Conservation (phyloP, 352 stramenopile species). For the Phytophthora pistaciae region DNA sequence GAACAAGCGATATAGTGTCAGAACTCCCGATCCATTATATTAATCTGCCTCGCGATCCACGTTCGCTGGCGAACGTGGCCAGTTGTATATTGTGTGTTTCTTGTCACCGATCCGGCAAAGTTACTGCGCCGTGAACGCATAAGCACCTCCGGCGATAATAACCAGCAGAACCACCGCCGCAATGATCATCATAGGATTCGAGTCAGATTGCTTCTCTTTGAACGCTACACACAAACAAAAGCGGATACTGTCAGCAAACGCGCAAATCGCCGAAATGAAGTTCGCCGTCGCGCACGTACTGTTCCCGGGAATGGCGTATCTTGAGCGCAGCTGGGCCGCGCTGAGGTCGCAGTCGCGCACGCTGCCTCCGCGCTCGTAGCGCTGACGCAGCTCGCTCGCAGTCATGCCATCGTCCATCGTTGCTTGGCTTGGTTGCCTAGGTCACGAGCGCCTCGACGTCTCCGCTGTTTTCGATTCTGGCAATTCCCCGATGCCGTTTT, state of each 20-base stretch:
- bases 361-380: slow-evolving; percentile 77
- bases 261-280: not conserved
- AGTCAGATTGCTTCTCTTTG: slow-evolving; percentile 66
- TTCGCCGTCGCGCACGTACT: slow-evolving; percentile 56
- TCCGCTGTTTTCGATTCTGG: slow-evolving; percentile 9
- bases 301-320: slow-evolving; percentile 85
- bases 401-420: slow-evolving; percentile 69
- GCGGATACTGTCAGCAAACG: not conserved
- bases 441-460: slow-evolving; percentile 1
- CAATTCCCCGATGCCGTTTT: slow-evolving; percentile 9
- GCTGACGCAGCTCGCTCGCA: slow-evolving; percentile 73
- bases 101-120: not conserved
- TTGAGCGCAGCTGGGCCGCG: slow-evolving; percentile 75
- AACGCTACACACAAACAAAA: slow-evolving; percentile 47
- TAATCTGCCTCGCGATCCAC: too few relatives aligned
- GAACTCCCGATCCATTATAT: too few relatives aligned
- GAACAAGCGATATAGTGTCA: too few relatives aligned
- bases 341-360: slow-evolving; percentile 84
- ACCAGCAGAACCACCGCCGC: slow-evolving; percentile 57
- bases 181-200: slow-evolving; percentile 59
- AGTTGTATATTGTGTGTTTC: too few relatives aligned
- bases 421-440: slow-evolving; percentile 1
- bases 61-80: too few relatives aligned
- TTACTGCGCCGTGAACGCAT: slow-evolving; percentile 55
- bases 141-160: slow-evolving; percentile 59